phyloP scores from a whole-genome alignment of 2,329 filamentous ascomycete species.

The Cladosporium sp. region DNA sequence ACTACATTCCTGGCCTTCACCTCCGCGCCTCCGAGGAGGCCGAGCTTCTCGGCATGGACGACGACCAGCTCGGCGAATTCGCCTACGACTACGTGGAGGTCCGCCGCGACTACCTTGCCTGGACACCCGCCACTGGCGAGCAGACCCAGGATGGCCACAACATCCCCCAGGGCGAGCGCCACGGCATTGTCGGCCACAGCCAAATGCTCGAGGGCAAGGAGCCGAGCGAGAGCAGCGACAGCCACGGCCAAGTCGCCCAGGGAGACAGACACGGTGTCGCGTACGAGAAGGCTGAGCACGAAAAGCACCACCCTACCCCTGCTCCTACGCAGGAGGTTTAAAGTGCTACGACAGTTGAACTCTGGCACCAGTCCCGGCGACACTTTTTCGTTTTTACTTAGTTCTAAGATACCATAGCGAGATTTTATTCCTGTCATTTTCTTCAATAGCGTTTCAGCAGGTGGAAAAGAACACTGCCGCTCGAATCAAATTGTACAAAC shows the following conservation, averaged over 20 bases:
- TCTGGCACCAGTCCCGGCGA: neutral
- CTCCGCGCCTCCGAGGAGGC: constrained; percentile 80
- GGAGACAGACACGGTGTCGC: constrained; percentile 57
- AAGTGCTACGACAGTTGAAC: neutral
- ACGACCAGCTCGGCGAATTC: constrained; percentile 87
- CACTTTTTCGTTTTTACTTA: neutral
- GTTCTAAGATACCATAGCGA: constrained; percentile 19
- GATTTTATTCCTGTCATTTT: constrained; percentile 1
- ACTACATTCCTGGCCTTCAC: constrained; percentile 74
- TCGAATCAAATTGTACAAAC: neutral
- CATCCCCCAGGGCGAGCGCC: constrained; percentile 65
- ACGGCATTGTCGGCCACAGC: constrained; percentile 64
- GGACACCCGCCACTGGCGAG: constrained; percentile 74
- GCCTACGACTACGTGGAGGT: constrained; percentile 91
- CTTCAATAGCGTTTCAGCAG: neutral
- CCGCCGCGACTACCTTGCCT: constrained; percentile 82
- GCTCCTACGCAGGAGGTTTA: neutral
- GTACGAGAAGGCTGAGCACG: constrained; percentile 47
- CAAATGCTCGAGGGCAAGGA: constrained; percentile 63
- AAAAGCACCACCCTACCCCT: constrained; percentile 12
- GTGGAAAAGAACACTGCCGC: neutral
- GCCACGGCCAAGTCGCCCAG: constrained; percentile 41
- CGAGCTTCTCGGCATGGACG: constrained; percentile 84
- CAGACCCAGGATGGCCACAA: constrained; percentile 61
- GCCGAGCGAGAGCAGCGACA: constrained; percentile 45